These are phyloP conservation scores for Alternaria sp. DNA, from an alignment of 2,329 filamentous ascomycete genomes.

Conservation along the genomic window DNA sequence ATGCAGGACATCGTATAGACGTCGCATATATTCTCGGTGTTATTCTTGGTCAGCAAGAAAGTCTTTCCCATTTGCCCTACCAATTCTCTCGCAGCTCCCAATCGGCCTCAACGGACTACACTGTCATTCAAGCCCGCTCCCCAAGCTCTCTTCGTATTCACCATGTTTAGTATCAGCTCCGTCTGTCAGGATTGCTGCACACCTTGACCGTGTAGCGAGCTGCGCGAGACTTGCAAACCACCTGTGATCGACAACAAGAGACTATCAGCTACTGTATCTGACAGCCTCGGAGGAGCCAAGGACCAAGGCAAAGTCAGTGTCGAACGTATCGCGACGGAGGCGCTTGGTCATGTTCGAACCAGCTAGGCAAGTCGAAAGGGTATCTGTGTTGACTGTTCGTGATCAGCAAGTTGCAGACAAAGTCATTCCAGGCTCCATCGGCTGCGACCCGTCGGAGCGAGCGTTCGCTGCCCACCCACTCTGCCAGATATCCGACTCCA, in stretches of 20 bases:
- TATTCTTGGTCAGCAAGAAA: background rate
- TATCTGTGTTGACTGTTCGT: conserved; percentile 50
- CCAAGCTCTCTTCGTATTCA: background rate
- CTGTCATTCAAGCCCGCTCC: background rate
- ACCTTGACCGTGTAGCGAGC: background rate
- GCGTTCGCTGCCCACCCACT: conserved; percentile 52
- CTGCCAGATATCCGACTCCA: conserved; percentile 52
- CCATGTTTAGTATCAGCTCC: background rate
- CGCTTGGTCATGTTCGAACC: conserved; percentile 51
- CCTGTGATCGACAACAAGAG: conserved; percentile 49
- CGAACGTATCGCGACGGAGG: conserved; percentile 51
- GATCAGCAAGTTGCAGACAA: conserved; percentile 40
- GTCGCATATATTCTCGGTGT: background rate
- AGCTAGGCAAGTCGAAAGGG: conserved; percentile 53
- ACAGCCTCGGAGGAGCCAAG: conserved; percentile 49
- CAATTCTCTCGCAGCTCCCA: background rate
- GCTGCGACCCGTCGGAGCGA: conserved; percentile 37
- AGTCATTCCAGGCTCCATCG: conserved; percentile 53
- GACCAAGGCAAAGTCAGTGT: conserved; percentile 51
- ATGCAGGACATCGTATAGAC: background rate
- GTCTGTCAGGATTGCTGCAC: background rate
- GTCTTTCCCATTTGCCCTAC: background rate
- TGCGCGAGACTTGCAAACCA: conserved; percentile 45
- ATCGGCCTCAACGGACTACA: background rate
- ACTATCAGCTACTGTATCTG: conserved; percentile 44